These are phyloP conservation scores for Parachaetomium inaequale DNA, from an alignment of 495 filamentous ascomycete genomes.

Conservation along the genomic window DNA sequence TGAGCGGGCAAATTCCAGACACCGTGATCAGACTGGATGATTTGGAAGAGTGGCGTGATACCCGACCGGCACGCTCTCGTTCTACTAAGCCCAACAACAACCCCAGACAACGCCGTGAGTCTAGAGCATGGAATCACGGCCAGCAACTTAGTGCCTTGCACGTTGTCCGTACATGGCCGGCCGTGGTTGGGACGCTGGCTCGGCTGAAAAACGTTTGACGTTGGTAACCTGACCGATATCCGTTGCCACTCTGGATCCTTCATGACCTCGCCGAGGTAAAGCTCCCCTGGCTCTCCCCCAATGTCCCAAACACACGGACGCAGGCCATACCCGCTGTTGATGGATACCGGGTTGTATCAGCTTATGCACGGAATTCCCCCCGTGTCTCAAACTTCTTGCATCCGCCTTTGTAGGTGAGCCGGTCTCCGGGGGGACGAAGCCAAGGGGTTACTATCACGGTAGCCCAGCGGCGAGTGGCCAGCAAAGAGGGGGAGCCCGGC, in stretches of 20 bases:
- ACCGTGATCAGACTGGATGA: not conserved
- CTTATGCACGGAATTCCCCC: not conserved
- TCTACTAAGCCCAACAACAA: too few species aligned
- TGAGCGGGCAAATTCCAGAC: not conserved
- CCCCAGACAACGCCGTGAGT: too few species aligned
- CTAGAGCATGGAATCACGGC: too few species aligned
- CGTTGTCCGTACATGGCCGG: too few species aligned
- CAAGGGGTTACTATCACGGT: not conserved
- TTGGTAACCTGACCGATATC: too few species aligned
- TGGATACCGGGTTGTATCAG: not conserved
- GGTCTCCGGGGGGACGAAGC: not conserved
- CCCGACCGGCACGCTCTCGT: too few species aligned
- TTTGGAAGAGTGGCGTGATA: not conserved
- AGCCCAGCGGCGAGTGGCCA: not conserved
- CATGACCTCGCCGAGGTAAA: too few species aligned
- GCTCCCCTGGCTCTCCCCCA: too few species aligned
- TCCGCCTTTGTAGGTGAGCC: not conserved
- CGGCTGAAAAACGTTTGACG: too few species aligned
- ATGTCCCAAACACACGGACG: not conserved
- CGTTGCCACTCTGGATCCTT: too few species aligned
- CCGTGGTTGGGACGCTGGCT: too few species aligned
- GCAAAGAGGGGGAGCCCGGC: not conserved
- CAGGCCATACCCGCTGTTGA: not conserved
- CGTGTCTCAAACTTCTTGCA: not conserved
- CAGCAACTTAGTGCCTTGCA: too few species aligned